These are phyloP conservation scores for Echria macrotheca DNA, from an alignment of 495 filamentous ascomycete genomes.

Conservation along the genomic window DNA sequence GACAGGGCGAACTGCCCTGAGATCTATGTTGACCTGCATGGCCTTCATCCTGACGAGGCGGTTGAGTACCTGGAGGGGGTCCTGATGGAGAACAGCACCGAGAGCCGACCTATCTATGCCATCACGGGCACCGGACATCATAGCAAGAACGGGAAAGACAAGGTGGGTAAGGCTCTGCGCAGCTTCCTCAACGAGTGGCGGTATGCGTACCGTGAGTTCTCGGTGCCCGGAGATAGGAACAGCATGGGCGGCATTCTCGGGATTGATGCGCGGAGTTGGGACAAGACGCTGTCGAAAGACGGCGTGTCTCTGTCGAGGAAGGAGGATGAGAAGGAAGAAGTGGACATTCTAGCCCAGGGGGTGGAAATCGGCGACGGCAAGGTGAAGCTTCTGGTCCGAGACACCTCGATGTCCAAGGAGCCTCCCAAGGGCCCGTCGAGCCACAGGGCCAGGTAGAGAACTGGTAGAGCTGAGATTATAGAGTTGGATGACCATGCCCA, in stretches of 20 bases:
- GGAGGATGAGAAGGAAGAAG: constrained; percentile 55
- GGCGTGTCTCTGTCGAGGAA: constrained; percentile 35
- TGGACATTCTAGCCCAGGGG: constrained; percentile 54
- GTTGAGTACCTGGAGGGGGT: constrained; percentile 89
- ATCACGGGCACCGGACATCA: constrained; percentile 97
- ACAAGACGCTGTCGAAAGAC: constrained; percentile 57
- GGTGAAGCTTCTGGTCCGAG: constrained; percentile 53
- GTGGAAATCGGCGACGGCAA: constrained; percentile 57
- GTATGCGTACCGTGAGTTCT: constrained; percentile 94
- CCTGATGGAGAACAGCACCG: constrained; percentile 71
- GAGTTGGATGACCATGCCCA: too few species aligned
- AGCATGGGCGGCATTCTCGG: constrained; percentile 92
- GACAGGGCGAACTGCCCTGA: constrained; percentile 56
- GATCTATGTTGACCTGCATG: constrained; percentile 92
- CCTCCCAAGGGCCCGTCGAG: constrained; percentile 47
- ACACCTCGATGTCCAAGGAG: constrained; percentile 31
- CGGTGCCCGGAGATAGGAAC: constrained; percentile 82
- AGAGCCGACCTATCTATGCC: constrained; percentile 76
- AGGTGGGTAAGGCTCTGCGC: constrained; percentile 90
- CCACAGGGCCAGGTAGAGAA: too few species aligned
- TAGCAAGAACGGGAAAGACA: constrained; percentile 97
- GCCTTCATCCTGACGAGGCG: constrained; percentile 93
- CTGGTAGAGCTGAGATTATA: too few species aligned
- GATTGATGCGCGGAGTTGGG: constrained; percentile 85
- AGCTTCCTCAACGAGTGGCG: constrained; percentile 91